A percentile compares a stretch with the other conserved stretches of the same genome.
Conservation (phyloP, 2,329 filamentous ascomycete species). For the Coniella vitis region DNA sequence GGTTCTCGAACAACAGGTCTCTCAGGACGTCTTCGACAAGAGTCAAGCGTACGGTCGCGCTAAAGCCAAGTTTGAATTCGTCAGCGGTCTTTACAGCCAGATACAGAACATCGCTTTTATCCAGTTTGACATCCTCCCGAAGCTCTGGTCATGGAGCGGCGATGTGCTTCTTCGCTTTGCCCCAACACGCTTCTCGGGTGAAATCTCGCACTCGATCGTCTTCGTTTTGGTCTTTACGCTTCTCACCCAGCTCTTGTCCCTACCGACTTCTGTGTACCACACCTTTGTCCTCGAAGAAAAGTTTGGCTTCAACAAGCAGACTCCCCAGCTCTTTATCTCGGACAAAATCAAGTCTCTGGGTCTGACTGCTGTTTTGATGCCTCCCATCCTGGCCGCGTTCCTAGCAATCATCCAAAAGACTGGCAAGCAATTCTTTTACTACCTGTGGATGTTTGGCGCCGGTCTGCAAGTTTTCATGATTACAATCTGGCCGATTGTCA, state of each 20-base stretch:
- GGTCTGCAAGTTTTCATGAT: slow-evolving; percentile 89
- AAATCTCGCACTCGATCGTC: slow-evolving; percentile 87
- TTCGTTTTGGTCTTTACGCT: slow-evolving; percentile 86
- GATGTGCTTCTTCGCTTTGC: slow-evolving; percentile 65
- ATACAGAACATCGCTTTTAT: slow-evolving; percentile 85
- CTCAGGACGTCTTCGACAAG: slow-evolving; percentile 87
- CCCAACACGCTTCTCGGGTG: slow-evolving; percentile 74
- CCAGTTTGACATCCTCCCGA: slow-evolving; percentile 83
- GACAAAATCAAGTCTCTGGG: slow-evolving; percentile 90
- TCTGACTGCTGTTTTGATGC: slow-evolving; percentile 70
- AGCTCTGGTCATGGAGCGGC: slow-evolving; percentile 81
- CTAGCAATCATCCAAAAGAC: slow-evolving; percentile 91
- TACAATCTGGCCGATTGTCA: slow-evolving; percentile 90
- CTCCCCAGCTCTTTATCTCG: slow-evolving; percentile 74
- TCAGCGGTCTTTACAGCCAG: slow-evolving; percentile 77
- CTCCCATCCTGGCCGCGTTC: slow-evolving; percentile 86
- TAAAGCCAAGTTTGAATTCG: slow-evolving; percentile 83
- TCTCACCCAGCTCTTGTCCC: slow-evolving; percentile 68
- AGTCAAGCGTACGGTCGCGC: slow-evolving; percentile 91
- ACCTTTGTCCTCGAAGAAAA: slow-evolving; percentile 94
- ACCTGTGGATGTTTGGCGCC: slow-evolving; percentile 89
- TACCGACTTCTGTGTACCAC: slow-evolving; percentile 83
- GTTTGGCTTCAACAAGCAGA: slow-evolving; percentile 99
- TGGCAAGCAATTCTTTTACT: slow-evolving; percentile 93
- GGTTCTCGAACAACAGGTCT: slow-evolving; percentile 81